Evolutionary conservation across 163 green algal species (phyloP).

Genomic region (Volvox carteri): DNA sequence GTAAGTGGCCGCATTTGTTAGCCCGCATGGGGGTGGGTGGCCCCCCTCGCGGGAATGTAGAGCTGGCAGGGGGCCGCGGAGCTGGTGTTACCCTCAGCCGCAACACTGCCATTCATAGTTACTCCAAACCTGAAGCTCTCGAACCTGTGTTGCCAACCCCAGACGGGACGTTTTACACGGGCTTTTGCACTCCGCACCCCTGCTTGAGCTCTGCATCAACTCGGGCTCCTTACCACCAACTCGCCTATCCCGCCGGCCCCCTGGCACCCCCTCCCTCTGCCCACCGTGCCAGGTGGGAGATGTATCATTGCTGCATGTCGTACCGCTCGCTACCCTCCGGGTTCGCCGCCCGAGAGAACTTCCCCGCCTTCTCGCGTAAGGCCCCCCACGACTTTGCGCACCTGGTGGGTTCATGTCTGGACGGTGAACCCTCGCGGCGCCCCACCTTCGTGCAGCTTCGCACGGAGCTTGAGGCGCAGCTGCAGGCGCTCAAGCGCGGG

Average conservation of each 20-base stretch:
- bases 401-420: slow-evolving; percentile 45
- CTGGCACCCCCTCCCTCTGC: background rate
- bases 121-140: too few relatives aligned
- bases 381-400: slow-evolving; percentile 40
- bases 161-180: too few relatives aligned
- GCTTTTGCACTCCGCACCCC: too few relatives aligned
- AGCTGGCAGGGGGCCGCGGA: too few relatives aligned
- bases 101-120: too few relatives aligned
- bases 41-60: background rate
- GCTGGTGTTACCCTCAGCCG: too few relatives aligned
- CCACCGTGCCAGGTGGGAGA: slow-evolving; percentile 46
- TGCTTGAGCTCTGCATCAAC: too few relatives aligned
- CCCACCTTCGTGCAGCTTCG: slow-evolving; percentile 43
- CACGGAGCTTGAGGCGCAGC: slow-evolving; percentile 13
- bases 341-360: slow-evolving; percentile 48
- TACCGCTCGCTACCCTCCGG: slow-evolving; percentile 36
- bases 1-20: too few relatives aligned
- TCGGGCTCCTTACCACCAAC: too few relatives aligned
- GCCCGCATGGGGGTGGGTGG: too few relatives aligned
- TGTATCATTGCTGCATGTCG: slow-evolving; percentile 53
- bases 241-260: too few relatives aligned
- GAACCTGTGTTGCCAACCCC: too few relatives aligned
- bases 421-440: slow-evolving; percentile 12
- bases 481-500: slow-evolving; percentile 9
- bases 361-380: slow-evolving; percentile 50